Base-by-base conservation (phyloP, 768 basidiomycete genomes). In the Lactarius psammicola region DNA sequence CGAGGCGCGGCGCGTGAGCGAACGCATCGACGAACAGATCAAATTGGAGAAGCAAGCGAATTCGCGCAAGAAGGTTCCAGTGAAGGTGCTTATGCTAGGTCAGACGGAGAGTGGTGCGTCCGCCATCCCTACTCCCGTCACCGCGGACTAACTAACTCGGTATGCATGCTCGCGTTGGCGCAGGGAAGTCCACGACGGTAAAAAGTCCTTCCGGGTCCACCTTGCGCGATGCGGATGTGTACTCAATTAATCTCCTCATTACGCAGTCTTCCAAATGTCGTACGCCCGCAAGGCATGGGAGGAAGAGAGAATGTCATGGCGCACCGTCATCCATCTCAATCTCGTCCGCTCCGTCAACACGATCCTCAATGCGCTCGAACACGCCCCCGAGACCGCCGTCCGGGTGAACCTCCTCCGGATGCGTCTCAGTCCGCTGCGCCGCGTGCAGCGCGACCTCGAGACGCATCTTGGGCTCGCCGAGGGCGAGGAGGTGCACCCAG, bases 231-330 rank as follows among this genome's bases (percentile, higher is more conserved):
- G 30, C 20, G 30, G 11, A 33, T 10, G 31, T 23, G 20, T 34
- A 23, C 56, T 65, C 44, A 66, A 56, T 7, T 28, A 1, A 33
- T 10, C 31, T 3, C 46, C 34, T 46, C 26, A n/a, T 3, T 18
- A 23, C 31, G 3, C 46, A 66, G 65, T 61, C 56, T 65, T 65
- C 34, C 59, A 65, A 56, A 61, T 65, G 64, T 33, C 63, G 26
- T 49, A 51, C 42, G 59, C 56, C 18, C 63, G 40, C 13, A 59
- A 60, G 44, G 56, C 56, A 8, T 91, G 89, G 84, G 80, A 80
- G 56, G 78, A 79, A 56, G 89, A 93, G 71, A 85, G 89, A n/a
- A 77, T 82, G n/a, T 86, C 87, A 38, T 93, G 91, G 91, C 83
- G 88, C 36, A 80, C 86, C 0, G 87, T 92, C 59, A 83, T 93